Percentiles rank a stretch among this genome's conserved stretches.
Evolutionary conservation across 2,329 filamentous ascomycete species (phyloP).

Genomic region (Rugonectria rugulosa): DNA sequence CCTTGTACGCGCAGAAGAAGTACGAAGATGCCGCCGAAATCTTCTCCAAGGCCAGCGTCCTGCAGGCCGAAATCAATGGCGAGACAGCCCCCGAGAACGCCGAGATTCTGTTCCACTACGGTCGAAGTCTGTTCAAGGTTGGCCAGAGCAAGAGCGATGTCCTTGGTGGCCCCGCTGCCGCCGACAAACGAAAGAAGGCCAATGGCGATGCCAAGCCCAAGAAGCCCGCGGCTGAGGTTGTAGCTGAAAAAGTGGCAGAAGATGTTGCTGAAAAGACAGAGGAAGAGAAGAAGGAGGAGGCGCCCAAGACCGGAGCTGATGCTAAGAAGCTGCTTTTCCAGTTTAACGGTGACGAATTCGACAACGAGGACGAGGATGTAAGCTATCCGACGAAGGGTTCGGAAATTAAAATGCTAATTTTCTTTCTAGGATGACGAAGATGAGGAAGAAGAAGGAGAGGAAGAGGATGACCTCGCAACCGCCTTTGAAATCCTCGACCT

Average conservation of each 20-base stretch:
- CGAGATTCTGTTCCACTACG: slow-evolving; percentile 93
- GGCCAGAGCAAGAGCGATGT: slow-evolving; percentile 95
- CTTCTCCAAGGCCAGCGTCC: slow-evolving; percentile 86
- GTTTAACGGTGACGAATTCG: slow-evolving; percentile 92
- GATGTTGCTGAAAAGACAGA: slow-evolving; percentile 56
- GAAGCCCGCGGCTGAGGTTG: slow-evolving; percentile 49
- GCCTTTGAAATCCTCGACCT: slow-evolving; percentile 88
- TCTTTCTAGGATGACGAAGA: slow-evolving; percentile 39
- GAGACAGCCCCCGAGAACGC: slow-evolving; percentile 91
- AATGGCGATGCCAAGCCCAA: slow-evolving; percentile 43
- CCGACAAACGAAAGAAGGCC: slow-evolving; percentile 55
- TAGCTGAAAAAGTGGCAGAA: slow-evolving; percentile 53
- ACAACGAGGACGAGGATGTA: too few species aligned
- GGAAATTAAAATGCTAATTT: slow-evolving; percentile 39
- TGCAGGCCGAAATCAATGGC: slow-evolving; percentile 91
- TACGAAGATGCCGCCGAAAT: slow-evolving; percentile 86
- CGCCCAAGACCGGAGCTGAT: slow-evolving; percentile 44
- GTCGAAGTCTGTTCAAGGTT: slow-evolving; percentile 91
- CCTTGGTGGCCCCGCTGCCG: slow-evolving; percentile 79
- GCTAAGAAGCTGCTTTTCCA: slow-evolving; percentile 83
- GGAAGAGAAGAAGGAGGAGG: slow-evolving; percentile 48
- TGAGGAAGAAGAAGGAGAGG: slow-evolving; percentile 61
- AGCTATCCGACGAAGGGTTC: slow-evolving; percentile 79
- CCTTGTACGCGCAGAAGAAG: slow-evolving; percentile 89
- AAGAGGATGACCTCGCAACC: slow-evolving; percentile 77